Evolutionary conservation across 2,329 filamentous ascomycete genomes (phyloP).

Genomic region (Daldinia sp.): DNA sequence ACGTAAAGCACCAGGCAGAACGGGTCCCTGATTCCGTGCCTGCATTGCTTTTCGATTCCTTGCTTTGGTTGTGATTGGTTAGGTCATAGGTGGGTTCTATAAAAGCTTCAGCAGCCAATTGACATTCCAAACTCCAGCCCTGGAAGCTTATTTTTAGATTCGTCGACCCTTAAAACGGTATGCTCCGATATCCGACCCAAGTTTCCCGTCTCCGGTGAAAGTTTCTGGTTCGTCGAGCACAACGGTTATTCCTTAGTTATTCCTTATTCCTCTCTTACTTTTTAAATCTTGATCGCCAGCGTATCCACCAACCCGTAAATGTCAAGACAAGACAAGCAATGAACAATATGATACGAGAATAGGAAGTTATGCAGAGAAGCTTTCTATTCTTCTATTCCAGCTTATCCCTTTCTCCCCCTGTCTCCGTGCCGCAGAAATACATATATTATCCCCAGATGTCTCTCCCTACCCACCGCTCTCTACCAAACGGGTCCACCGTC

Average conservation of each 20-base stretch:
- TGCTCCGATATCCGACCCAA: conserved; percentile 28
- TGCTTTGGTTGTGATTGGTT: conserved; percentile 19
- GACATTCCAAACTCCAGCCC: conserved; percentile 21
- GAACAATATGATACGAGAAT: not conserved
- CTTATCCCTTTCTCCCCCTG: not conserved
- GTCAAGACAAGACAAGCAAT: not conserved
- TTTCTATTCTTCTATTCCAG: not conserved
- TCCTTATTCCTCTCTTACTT: not conserved
- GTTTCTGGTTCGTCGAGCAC: conserved; percentile 1
- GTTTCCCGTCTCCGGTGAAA: conserved; percentile 10
- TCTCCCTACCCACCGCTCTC: no score
- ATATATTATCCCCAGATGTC: conserved; percentile 5
- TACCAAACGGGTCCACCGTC: not conserved
- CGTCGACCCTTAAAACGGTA: conserved; percentile 7
- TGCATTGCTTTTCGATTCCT: conserved; percentile 3
- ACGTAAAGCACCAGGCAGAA: conserved; percentile 7
- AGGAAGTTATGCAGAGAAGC: conserved; percentile 1
- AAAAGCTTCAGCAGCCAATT: conserved; percentile 33
- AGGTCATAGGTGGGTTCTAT: conserved; percentile 20
- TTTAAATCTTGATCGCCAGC: conserved; percentile 2
- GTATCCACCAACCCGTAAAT: not conserved
- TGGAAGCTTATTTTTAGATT: conserved; percentile 39
- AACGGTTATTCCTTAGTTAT: not conserved
- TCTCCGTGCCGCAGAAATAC: not conserved
- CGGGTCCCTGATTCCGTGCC: conserved; percentile 15